Base-by-base conservation (phyloP, 2,329 filamentous ascomycete genomes). In the Cryphonectria naterciae region DNA sequence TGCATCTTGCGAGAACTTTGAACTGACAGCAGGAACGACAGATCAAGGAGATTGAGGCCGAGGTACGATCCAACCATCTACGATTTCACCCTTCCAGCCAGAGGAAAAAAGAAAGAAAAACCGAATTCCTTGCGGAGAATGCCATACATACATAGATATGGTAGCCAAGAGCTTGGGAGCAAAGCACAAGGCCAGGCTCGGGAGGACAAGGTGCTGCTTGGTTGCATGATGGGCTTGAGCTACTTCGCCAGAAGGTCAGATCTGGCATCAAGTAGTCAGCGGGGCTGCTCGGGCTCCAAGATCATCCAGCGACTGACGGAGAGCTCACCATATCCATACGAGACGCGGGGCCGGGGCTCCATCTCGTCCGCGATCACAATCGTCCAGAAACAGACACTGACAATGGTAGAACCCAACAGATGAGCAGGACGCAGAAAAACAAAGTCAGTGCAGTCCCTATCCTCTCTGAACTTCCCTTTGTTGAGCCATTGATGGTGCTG, bases 41-140 rank as follows among this genome's bases (percentile, higher is more conserved):
- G 93, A 98, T 98, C 88, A 97, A 97, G 84, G 93, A 95, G 79
- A 93, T 98, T 83, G 95, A 98, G 92, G 84, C 92, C 85, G 95
- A 98, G 89, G 93, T 95, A 88, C 82, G 88, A 84, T 71, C 61
- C 49, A 43, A 35, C 37, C 70, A 2, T 63, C 73, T 46, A 70
- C 60, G 32, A 72, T 61, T 39, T 8, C 41, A 54, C 19, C 28
- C 52, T 49, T n/a, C 28, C 8, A 41, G 10, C 17, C 32, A 32
- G 32, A 32, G 32, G n/a, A n/a, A n/a, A n/a, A n/a, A n/a, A 32
- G 32, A 32, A 4, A 32, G 3, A 32, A 3, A 32, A 17, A 22
- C 15, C 43, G 65, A 25, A 4, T 19, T 13, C 10, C 22, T 13
- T 32, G 39, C 7, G 22, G 13, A 32, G 6, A 6, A 19, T 11